phyloP scores from a whole-genome alignment of 441 rosid species.

The Adansonia gregorii region DNA sequence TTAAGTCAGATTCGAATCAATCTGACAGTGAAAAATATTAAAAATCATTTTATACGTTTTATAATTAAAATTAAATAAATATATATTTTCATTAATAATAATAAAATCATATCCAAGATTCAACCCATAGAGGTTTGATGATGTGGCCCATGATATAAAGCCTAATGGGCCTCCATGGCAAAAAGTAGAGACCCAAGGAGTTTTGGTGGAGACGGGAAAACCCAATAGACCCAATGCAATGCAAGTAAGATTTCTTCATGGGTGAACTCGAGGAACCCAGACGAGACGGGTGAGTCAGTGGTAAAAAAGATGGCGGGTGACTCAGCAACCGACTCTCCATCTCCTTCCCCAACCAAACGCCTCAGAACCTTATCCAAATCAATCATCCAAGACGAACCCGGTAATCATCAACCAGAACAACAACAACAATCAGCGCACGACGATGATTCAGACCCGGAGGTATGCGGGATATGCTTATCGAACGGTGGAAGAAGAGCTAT shows the following conservation, averaged over 20 bases:
- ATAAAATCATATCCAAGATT: no score
- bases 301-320: constrained; percentile 28
- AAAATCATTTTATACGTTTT: no score
- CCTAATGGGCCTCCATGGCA: not conserved
- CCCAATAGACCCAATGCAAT: not conserved
- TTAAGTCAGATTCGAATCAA: no score
- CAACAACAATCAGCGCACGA: constrained; percentile 16
- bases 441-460: constrained; percentile 7
- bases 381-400: not conserved
- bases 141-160: no score
- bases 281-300: not conserved
- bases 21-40: no score
- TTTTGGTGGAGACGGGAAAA: not conserved
- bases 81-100: no score
- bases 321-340: constrained; percentile 11
- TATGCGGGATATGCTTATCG: constrained; percentile 59
- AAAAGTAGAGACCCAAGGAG: not conserved
- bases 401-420: not conserved
- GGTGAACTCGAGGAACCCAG: not conserved
- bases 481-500: constrained; percentile 42
- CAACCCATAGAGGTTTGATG: no score
- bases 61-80: no score
- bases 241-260: not conserved
- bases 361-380: constrained; percentile 28
- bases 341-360: constrained; percentile 31